Evolutionary conservation across 129 eudicot genomes (phyloP).

Genomic region (Artemisia annua): DNA sequence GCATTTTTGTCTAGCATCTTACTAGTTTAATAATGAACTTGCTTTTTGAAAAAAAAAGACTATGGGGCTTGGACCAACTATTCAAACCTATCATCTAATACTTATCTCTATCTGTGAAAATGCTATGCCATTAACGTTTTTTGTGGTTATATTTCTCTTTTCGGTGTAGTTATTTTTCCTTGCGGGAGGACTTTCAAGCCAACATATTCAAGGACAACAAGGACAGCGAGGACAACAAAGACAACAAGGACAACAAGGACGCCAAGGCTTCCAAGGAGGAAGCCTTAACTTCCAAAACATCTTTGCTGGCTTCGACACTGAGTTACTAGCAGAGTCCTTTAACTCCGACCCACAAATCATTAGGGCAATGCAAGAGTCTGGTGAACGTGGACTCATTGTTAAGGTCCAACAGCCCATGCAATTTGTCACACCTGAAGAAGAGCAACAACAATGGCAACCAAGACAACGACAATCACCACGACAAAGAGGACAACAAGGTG

Average conservation of each 20-base stretch:
- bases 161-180: constrained; percentile 46
- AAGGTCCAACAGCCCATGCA: constrained; percentile 42
- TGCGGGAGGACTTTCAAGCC: constrained; percentile 57
- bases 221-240: constrained; percentile 1
- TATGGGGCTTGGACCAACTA: no score
- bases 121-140: no score
- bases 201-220: constrained; percentile 28
- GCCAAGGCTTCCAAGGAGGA: constrained; percentile 12
- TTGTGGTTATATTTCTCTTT: neutral
- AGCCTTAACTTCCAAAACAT: constrained; percentile 46
- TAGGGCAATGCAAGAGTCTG: constrained; percentile 45
- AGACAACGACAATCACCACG: neutral
- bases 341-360: constrained; percentile 38
- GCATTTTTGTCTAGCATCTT: no score
- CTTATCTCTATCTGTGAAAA: no score
- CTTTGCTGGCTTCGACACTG: constrained; percentile 46
- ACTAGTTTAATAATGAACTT: no score
- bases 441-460: constrained; percentile 12
- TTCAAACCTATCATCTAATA: no score
- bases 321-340: constrained; percentile 66
- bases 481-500: neutral
- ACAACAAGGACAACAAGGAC: neutral
- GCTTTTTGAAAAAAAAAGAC: no score
- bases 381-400: constrained; percentile 50
- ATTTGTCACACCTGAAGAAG: constrained; percentile 51